phyloP scores from a whole-genome alignment of 176 grass and related monocot species.

The Melocanna baccifera region DNA sequence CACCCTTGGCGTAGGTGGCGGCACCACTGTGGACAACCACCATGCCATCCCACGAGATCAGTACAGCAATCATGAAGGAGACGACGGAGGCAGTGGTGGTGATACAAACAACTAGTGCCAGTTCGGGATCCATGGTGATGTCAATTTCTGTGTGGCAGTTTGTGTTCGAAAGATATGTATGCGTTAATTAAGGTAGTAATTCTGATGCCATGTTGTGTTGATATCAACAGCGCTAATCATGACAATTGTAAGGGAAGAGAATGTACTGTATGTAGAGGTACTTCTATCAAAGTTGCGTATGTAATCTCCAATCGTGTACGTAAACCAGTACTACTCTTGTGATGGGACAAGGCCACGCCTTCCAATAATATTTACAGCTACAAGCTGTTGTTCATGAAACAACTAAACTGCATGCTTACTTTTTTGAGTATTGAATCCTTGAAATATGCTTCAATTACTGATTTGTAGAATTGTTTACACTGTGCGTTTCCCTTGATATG shows the following conservation, averaged over 20 bases:
- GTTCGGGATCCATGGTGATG: neutral
- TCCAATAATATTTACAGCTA: no score
- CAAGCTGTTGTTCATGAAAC: no score
- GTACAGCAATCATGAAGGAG: conserved; percentile 40
- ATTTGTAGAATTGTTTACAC: no score
- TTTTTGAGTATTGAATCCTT: neutral
- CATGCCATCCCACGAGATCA: conserved; percentile 52
- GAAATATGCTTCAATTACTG: no score
- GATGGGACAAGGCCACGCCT: no score
- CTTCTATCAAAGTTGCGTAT: no score
- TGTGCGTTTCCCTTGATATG: no score
- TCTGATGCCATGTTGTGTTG: neutral
- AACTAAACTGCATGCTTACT: no score
- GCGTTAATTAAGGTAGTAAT: neutral
- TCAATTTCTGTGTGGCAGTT: neutral
- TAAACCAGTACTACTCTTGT: no score
- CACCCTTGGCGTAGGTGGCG: neutral
- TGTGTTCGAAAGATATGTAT: neutral
- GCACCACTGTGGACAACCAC: conserved; percentile 44
- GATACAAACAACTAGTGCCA: conserved; percentile 39
- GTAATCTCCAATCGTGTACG: no score
- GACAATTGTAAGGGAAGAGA: neutral
- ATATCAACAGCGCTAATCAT: neutral
- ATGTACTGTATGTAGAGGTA: neutral
- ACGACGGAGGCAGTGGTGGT: neutral